phyloP scores from a whole-genome alignment of 352 stramenopile genomes.

The Pythium aristosporum region DNA sequence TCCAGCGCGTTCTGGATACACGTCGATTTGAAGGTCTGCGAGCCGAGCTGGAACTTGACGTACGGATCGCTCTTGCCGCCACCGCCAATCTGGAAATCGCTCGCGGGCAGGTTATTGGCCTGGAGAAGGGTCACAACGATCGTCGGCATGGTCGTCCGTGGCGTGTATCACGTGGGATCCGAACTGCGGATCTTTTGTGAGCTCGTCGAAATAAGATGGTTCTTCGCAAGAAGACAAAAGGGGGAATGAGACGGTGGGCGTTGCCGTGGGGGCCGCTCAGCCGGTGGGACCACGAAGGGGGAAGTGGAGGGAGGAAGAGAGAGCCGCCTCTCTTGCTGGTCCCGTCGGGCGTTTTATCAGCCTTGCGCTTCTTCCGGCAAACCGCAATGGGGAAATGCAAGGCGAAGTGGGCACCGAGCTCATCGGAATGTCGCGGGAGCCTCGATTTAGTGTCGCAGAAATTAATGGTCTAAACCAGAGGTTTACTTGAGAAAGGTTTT shows the following conservation, averaged over 20 bases:
- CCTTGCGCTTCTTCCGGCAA: neutral
- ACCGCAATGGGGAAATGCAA: conserved; percentile 3
- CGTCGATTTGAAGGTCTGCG: conserved; percentile 50
- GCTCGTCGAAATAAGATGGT: neutral
- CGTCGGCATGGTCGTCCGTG: conserved; percentile 44
- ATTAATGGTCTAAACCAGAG: neutral
- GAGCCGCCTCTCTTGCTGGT: neutral
- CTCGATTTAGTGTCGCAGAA: neutral
- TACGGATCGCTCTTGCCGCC: conserved; percentile 72
- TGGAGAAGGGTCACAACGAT: conserved; percentile 65
- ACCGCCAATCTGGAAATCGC: conserved; percentile 47
- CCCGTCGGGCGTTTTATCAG: neutral
- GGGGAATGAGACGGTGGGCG: neutral
- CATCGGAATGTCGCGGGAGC: conserved; percentile 8
- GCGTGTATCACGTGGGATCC: neutral
- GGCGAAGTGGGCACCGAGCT: conserved; percentile 2
- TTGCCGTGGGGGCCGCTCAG: neutral
- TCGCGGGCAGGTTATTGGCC: conserved; percentile 64
- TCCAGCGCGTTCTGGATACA: conserved; percentile 50
- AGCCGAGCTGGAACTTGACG: conserved; percentile 56
- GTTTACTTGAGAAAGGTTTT: no score
- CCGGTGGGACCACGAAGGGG: neutral
- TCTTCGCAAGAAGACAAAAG: neutral
- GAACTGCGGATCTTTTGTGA: neutral
- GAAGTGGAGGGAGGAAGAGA: neutral